These are phyloP conservation scores for Colletotrichum musae DNA, from an alignment of 2,329 filamentous ascomycete species.

Conservation along the genomic window DNA sequence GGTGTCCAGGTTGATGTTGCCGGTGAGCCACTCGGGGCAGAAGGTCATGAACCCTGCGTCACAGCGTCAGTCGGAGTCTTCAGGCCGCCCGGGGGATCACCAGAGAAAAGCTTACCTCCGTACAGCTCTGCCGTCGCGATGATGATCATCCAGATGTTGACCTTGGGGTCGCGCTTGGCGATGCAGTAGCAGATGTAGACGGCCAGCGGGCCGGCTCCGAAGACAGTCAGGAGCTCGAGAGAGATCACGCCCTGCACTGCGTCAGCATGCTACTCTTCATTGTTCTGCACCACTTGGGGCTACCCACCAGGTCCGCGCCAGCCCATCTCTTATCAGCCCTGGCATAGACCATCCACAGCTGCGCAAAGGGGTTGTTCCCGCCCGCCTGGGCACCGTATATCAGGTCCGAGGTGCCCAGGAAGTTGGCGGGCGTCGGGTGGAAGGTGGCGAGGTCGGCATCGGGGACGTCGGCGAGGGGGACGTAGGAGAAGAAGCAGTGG, in stretches of 20 bases:
- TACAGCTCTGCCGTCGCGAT: slow-evolving; percentile 78
- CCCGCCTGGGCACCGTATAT: slow-evolving; percentile 72
- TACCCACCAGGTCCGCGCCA: slow-evolving; percentile 70
- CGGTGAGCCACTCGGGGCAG: slow-evolving; percentile 77
- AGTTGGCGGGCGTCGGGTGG: slow-evolving; percentile 67
- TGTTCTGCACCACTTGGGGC: neutral
- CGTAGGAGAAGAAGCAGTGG: slow-evolving; percentile 86
- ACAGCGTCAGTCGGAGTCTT: too few relatives aligned
- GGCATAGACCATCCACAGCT: slow-evolving; percentile 79
- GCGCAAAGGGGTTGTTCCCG: slow-evolving; percentile 67
- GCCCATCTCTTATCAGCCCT: slow-evolving; percentile 75
- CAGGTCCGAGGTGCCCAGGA: slow-evolving; percentile 62
- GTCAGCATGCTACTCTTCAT: neutral
- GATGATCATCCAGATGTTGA: slow-evolving; percentile 74
- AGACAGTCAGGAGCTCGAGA: slow-evolving; percentile 76
- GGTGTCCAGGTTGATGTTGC: slow-evolving; percentile 73
- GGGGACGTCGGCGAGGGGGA: slow-evolving; percentile 52
- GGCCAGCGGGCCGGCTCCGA: slow-evolving; percentile 73
- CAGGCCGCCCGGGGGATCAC: neutral
- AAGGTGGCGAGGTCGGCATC: slow-evolving; percentile 51
- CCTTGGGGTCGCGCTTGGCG: slow-evolving; percentile 66
- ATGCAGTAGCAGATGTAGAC: slow-evolving; percentile 73
- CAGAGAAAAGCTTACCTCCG: slow-evolving; percentile 62
- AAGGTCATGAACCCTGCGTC: slow-evolving; percentile 78
- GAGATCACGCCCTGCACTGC: slow-evolving; percentile 68